phyloP scores from a whole-genome alignment of 23 red algal species.

The Porphyridium purpureum region DNA sequence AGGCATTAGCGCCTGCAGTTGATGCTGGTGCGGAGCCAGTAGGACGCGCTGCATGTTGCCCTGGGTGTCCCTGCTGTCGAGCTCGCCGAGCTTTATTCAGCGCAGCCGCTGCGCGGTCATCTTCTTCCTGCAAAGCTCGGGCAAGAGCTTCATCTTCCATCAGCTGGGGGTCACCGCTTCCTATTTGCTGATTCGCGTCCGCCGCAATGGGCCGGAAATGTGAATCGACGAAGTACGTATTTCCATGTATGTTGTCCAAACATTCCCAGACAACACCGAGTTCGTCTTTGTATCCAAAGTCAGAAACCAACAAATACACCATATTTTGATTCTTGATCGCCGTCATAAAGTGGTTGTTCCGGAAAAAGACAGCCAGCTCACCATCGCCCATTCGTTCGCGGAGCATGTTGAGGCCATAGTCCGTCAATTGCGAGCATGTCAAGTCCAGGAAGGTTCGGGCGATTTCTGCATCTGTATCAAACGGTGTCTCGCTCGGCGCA shows the following conservation, averaged over 20 bases:
- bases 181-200: no score
- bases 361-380: conserved; percentile 68
- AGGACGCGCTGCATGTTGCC: no score
- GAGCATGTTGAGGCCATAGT: conserved; percentile 39
- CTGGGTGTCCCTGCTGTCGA: no score
- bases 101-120: no score
- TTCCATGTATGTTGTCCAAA: conserved; percentile 29
- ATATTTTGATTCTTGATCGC: conserved; percentile 37
- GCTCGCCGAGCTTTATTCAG: no score
- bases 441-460: conserved; percentile 48
- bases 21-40: no score
- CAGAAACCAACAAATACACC: conserved; percentile 60
- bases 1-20: no score
- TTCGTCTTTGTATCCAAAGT: conserved; percentile 46
- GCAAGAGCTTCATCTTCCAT: no score
- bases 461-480: conserved; percentile 18
- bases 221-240: conserved; percentile 47
- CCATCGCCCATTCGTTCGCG: conserved; percentile 26
- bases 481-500: conserved; percentile 8
- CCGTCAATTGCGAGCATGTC: conserved; percentile 43
- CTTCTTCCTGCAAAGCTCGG: no score
- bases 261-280: conserved; percentile 48
- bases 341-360: conserved; percentile 58
- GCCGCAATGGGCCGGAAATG: no score
- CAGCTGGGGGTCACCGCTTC: no score